These are phyloP conservation scores for Plasmodium vivax DNA, from an alignment of 169 alveolate genomes.

Conservation along the genomic window DNA sequence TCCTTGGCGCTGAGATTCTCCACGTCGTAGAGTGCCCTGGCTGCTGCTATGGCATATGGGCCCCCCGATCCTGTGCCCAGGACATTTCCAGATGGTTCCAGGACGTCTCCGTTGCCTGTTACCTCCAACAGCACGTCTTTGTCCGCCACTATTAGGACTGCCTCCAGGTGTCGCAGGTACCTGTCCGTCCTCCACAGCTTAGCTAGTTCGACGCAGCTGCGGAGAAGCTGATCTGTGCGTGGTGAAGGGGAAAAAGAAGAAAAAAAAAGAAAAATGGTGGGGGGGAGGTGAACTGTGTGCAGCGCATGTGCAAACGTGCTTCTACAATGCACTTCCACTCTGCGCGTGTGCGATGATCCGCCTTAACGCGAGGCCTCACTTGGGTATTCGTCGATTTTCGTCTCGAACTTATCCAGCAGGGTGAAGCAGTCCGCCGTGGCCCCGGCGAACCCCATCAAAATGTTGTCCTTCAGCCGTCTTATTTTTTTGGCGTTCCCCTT, in stretches of 20 bases:
- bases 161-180: constrained; percentile 84
- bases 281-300: not conserved
- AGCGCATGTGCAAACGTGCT: not conserved
- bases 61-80: constrained; percentile 91
- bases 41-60: constrained; percentile 89
- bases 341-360: not conserved
- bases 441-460: constrained; percentile 87
- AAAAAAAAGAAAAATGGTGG: too few species aligned
- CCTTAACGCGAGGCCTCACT: constrained; percentile 47
- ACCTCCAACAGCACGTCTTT: constrained; percentile 82
- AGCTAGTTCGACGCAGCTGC: constrained; percentile 89
- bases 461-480: constrained; percentile 78
- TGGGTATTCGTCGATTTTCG: constrained; percentile 87
- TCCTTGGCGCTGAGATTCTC: constrained; percentile 82
- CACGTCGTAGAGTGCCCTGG: constrained; percentile 84
- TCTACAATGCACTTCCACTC: too few species aligned
- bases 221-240: constrained; percentile 82
- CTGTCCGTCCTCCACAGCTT: constrained; percentile 88
- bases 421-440: constrained; percentile 90
- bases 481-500: constrained; percentile 83
- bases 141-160: constrained; percentile 87
- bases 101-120: constrained; percentile 88
- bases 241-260: not conserved
- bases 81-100: constrained; percentile 87
- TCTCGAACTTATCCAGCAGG: constrained; percentile 83